These are phyloP conservation scores for Tylopilus sp. DNA, from an alignment of 1,284 basidiomycete genomes.

Conservation along the genomic window DNA sequence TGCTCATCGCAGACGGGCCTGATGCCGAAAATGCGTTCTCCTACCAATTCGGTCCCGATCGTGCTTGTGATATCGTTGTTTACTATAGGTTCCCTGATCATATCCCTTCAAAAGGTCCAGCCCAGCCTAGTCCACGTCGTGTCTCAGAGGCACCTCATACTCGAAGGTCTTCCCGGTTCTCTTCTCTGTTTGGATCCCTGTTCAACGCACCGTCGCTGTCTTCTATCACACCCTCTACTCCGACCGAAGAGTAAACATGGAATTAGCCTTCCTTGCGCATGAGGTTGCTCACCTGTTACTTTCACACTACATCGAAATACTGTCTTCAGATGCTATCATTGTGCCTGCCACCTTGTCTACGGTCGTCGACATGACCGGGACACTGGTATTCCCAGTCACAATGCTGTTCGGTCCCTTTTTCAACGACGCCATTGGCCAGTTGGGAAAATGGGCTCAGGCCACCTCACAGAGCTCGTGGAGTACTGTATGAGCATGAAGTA, in stretches of 20 bases:
- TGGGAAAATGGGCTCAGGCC: constrained; percentile 81
- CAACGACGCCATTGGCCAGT: constrained; percentile 87
- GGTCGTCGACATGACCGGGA: constrained; percentile 77
- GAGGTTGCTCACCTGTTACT: constrained; percentile 90
- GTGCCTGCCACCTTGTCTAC: constrained; percentile 85
- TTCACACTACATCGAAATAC: constrained; percentile 89
- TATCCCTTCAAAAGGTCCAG: constrained; percentile 64
- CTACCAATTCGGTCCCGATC: constrained; percentile 91
- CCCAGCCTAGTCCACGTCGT: constrained; percentile 33
- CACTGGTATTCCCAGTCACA: constrained; percentile 87
- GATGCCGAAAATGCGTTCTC: constrained; percentile 88
- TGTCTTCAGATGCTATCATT: constrained; percentile 85
- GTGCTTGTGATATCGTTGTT: constrained; percentile 90
- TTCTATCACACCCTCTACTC: constrained; percentile 49
- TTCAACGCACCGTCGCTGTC: constrained; percentile 47
- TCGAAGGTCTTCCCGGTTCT: constrained; percentile 58
- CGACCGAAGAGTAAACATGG: constrained; percentile 85
- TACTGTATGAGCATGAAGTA: constrained; percentile 80
- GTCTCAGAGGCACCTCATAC: constrained; percentile 19
- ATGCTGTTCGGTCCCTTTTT: constrained; percentile 92
- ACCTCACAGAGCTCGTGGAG: constrained; percentile 76
- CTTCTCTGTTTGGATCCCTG: constrained; percentile 60
- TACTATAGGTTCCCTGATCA: constrained; percentile 91
- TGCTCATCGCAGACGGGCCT: constrained; percentile 86
- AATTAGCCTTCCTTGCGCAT: constrained; percentile 89